Evolutionary conservation across 306 rosid species (phyloP).

Genomic region (Acmispon strigosus): DNA sequence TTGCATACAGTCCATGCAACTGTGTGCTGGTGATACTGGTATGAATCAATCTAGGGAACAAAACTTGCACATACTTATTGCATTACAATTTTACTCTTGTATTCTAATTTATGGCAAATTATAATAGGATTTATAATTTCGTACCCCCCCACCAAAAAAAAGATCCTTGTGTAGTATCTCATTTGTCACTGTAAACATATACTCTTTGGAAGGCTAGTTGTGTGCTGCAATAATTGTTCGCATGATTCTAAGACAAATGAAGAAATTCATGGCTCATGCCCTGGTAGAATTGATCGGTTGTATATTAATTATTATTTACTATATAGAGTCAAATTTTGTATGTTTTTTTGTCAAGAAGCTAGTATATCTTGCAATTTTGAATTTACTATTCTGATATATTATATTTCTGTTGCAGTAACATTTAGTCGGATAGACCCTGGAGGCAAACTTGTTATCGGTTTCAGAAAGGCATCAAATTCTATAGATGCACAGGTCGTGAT

Average conservation of each 20-base stretch:
- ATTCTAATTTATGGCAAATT: background rate
- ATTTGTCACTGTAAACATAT: background rate
- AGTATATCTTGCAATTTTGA: conserved; percentile 3
- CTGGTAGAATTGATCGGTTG: background rate
- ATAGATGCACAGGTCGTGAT: conserved; percentile 55
- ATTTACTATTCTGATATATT: background rate
- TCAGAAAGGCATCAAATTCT: conserved; percentile 68
- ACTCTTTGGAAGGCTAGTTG: background rate
- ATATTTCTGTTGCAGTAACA: conserved; percentile 58
- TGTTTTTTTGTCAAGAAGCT: background rate
- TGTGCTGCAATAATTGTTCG: background rate
- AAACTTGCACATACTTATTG: background rate
- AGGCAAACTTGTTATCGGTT: conserved; percentile 85
- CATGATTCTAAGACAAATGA: background rate
- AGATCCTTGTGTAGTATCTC: background rate
- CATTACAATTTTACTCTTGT: background rate
- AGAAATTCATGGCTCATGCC: background rate
- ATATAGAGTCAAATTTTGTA: background rate
- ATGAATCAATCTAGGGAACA: conserved; percentile 25
- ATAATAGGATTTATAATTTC: background rate
- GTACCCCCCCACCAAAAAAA: background rate
- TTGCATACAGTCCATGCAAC: conserved; percentile 92
- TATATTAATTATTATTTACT: background rate
- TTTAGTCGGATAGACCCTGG: conserved; percentile 97
- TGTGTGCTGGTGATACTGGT: conserved; percentile 97